These are phyloP conservation scores for Saccharata proteae DNA, from an alignment of 2,329 filamentous ascomycete species.

Conservation along the genomic window DNA sequence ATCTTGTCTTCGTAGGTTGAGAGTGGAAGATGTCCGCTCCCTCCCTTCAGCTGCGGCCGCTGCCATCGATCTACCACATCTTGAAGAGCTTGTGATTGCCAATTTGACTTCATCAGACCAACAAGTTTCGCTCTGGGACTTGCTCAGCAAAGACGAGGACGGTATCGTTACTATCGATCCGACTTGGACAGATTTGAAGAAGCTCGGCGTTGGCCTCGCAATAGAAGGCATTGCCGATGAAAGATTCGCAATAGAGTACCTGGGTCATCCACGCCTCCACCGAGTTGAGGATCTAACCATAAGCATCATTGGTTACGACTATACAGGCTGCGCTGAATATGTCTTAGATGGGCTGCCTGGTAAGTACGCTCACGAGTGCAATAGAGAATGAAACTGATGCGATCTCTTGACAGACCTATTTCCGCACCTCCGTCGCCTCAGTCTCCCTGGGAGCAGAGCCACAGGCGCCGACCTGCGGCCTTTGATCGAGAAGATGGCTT, in stretches of 20 bases:
- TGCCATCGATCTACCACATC: neutral
- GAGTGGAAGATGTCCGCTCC: neutral
- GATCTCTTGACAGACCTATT: constrained; percentile 1
- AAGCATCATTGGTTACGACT: neutral
- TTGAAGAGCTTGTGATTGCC: neutral
- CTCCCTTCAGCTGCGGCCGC: constrained; percentile 1
- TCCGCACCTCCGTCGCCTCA: constrained; percentile 2
- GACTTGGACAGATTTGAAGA: neutral
- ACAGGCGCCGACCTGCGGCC: constrained; percentile 5
- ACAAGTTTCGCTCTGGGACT: neutral
- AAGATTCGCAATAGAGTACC: neutral
- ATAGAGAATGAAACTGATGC: neutral
- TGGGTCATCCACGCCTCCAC: neutral
- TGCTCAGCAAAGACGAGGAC: neutral
- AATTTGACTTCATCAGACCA: neutral
- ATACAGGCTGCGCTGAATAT: neutral
- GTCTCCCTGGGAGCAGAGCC: constrained; percentile 4
- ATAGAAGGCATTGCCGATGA: neutral
- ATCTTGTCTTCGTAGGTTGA: no score
- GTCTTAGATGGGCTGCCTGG: constrained; percentile 1
- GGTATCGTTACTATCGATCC: neutral
- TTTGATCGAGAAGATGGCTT: constrained; percentile 2
- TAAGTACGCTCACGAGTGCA: constrained; percentile 2
- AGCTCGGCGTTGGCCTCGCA: neutral
- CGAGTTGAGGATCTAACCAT: constrained; percentile 3